Evolutionary conservation across 1,139 yeast genomes (phyloP).

Genomic region (Nakaseomyces glabratus): DNA sequence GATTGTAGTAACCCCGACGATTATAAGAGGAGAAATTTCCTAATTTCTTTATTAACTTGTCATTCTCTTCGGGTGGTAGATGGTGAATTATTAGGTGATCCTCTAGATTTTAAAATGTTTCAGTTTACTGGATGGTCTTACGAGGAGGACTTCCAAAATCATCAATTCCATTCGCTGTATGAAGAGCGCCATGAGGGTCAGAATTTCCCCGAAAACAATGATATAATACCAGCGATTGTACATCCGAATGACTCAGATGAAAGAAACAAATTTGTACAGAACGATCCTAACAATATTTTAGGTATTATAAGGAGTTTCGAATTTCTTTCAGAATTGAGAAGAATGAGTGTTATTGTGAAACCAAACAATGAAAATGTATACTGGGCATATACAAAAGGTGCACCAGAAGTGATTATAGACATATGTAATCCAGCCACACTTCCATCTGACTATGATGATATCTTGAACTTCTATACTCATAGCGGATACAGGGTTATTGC

Average conservation of each 20-base stretch:
- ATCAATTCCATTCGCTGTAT: slow-evolving; percentile 30
- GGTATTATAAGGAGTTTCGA: slow-evolving; percentile 69
- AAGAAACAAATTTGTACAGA: slow-evolving; percentile 24
- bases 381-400: slow-evolving; percentile 77
- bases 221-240: slow-evolving; percentile 41
- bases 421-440: slow-evolving; percentile 63
- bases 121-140: slow-evolving; percentile 73
- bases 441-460: slow-evolving; percentile 65
- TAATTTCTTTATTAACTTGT: slow-evolving; percentile 65
- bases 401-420: slow-evolving; percentile 88
- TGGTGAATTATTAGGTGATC: slow-evolving; percentile 80
- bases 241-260: slow-evolving; percentile 33
- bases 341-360: slow-evolving; percentile 79
- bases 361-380: slow-evolving; percentile 32
- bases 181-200: slow-evolving; percentile 32
- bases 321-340: slow-evolving; percentile 70
- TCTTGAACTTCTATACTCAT: slow-evolving; percentile 78
- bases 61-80: slow-evolving; percentile 80
- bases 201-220: slow-evolving; percentile 35
- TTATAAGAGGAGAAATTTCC: slow-evolving; percentile 24
- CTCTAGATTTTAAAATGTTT: slow-evolving; percentile 88
- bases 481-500: slow-evolving; percentile 93
- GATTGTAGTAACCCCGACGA: slow-evolving; percentile 27
- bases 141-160: slow-evolving; percentile 49
- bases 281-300: slow-evolving; percentile 36